These are phyloP conservation scores for Simmondsia chinensis DNA, from an alignment of 148 eudicot genomes.

Conservation along the genomic window DNA sequence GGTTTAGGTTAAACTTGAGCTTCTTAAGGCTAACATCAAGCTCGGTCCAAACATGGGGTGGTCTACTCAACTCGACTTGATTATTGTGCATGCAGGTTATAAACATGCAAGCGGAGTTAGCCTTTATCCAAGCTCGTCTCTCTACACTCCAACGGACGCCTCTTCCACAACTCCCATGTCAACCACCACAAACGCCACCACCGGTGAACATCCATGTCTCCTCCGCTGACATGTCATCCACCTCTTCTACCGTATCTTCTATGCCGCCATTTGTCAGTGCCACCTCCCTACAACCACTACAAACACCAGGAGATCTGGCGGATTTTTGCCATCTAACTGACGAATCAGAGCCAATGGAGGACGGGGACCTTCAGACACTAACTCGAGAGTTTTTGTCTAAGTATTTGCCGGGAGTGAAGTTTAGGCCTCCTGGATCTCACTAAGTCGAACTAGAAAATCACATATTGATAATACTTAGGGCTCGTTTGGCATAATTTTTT, in stretches of 20 bases:
- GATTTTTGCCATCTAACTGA: slow-evolving; percentile 11
- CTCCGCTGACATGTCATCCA: slow-evolving; percentile 1
- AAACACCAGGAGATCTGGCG: slow-evolving; percentile 13
- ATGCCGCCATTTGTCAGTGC: slow-evolving; percentile 11
- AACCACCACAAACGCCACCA: not conserved
- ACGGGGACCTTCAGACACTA: slow-evolving; percentile 35
- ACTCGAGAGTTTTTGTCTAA: slow-evolving; percentile 42
- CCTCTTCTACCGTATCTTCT: not conserved
- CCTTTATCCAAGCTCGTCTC: slow-evolving; percentile 53
- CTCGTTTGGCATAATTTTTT: no score
- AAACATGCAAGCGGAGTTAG: slow-evolving; percentile 62
- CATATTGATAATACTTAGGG: no score
- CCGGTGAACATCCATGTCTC: slow-evolving; percentile 14
- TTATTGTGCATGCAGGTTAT: no score
- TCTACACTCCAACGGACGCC: slow-evolving; percentile 41
- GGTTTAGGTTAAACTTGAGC: no score
- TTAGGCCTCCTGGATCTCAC: slow-evolving; percentile 18
- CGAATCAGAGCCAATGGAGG: slow-evolving; percentile 12
- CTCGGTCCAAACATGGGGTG: no score
- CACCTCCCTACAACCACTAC: slow-evolving; percentile 1
- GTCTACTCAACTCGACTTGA: no score
- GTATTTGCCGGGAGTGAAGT: slow-evolving; percentile 31
- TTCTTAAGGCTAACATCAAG: no score
- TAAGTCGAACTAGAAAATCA: no score
- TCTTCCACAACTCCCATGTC: not conserved